Evolutionary conservation across 2,329 filamentous ascomycete genomes (phyloP).

Genomic region (Apiospora pterosperma): DNA sequence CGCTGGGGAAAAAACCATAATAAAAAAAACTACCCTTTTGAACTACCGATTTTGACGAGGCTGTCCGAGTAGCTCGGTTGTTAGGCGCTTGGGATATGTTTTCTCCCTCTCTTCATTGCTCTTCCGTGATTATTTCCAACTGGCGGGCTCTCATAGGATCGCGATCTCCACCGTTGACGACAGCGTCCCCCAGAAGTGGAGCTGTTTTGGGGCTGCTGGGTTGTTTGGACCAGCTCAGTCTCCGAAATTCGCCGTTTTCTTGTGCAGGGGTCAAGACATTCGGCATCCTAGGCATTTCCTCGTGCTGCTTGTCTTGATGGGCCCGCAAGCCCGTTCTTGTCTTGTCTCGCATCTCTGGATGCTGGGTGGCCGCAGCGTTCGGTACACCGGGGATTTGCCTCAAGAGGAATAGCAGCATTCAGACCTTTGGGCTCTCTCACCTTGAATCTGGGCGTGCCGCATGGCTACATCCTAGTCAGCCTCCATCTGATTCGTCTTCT

Average conservation of each 20-base stretch:
- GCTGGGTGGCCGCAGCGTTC: not conserved
- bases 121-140: not conserved
- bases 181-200: not conserved
- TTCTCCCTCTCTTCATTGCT: not conserved
- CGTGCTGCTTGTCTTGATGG: not conserved
- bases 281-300: not conserved
- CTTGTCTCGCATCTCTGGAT: conserved; percentile 2
- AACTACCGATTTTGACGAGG: not conserved
- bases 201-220: not conserved
- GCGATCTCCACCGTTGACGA: not conserved
- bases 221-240: not conserved
- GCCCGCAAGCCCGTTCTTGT: not conserved
- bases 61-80: not conserved
- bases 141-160: conserved; percentile 1
- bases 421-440: not conserved
- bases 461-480: not conserved
- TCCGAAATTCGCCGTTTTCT: conserved; percentile 4
- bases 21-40: too few species aligned
- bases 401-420: not conserved
- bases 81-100: not conserved
- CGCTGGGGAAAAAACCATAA: not conserved
- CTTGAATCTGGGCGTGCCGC: not conserved
- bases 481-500: not conserved
- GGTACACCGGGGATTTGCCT: conserved; percentile 4
- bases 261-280: conserved; percentile 3